phyloP scores from a whole-genome alignment of 2,329 filamentous ascomycete species.

The Pezicula neosporulosa region DNA sequence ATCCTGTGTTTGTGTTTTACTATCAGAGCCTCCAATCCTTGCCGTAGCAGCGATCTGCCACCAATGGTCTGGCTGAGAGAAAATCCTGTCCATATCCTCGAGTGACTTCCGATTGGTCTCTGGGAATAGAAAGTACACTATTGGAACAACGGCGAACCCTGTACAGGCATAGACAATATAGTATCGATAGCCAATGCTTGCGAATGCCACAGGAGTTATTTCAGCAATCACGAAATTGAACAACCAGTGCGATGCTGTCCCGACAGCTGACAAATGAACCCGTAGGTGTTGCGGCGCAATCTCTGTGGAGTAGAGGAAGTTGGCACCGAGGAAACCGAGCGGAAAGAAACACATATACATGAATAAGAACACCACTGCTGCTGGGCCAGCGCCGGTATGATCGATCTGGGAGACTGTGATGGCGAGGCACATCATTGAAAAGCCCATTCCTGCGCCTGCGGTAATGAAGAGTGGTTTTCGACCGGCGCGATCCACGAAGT shows the following conservation, averaged over 20 bases:
- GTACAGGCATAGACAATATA: slow-evolving; percentile 11
- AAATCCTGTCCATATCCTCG: slow-evolving; percentile 64
- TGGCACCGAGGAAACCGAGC: slow-evolving; percentile 6
- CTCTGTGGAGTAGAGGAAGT: slow-evolving; percentile 10
- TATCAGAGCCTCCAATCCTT: not conserved
- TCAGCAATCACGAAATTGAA: slow-evolving; percentile 9
- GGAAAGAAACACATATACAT: slow-evolving; percentile 6
- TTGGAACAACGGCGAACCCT: not conserved
- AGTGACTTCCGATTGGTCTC: slow-evolving; percentile 69
- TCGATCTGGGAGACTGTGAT: not conserved
- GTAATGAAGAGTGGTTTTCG: slow-evolving; percentile 5
- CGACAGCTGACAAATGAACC: slow-evolving; percentile 3
- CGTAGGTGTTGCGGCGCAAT: slow-evolving; percentile 7
- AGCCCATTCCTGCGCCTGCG: slow-evolving; percentile 4
- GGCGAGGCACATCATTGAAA: slow-evolving; percentile 4
- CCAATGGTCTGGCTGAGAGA: slow-evolving; percentile 5
- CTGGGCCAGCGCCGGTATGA: not conserved
- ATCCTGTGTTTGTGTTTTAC: not conserved
- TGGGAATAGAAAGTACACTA: slow-evolving; percentile 69
- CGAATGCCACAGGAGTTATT: slow-evolving; percentile 7
- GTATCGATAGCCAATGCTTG: slow-evolving; percentile 6
- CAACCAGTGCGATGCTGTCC: slow-evolving; percentile 7
- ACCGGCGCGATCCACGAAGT: slow-evolving; percentile 5
- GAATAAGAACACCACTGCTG: slow-evolving; percentile 6
- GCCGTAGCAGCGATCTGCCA: slow-evolving; percentile 1